These are phyloP conservation scores for Ophioceras dolichostomum DNA, from an alignment of 2,329 filamentous ascomycete species.

Conservation along the genomic window DNA sequence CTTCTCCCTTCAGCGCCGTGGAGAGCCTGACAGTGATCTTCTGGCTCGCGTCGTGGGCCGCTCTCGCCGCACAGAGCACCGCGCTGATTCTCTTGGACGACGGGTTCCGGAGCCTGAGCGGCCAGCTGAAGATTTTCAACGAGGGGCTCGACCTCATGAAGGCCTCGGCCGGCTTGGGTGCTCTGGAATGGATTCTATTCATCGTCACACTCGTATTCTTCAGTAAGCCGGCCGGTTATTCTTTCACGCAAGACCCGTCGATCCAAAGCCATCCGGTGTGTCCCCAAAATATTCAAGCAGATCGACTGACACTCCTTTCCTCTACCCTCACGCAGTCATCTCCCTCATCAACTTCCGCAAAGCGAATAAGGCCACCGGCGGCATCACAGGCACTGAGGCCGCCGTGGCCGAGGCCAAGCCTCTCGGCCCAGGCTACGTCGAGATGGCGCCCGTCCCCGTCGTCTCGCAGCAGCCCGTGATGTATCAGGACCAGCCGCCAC, in stretches of 20 bases:
- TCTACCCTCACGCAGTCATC: not conserved
- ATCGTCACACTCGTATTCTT: constrained; percentile 7
- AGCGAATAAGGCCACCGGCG: not conserved
- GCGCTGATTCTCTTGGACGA: not conserved
- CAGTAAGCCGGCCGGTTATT: constrained; percentile 3
- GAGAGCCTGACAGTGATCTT: constrained; percentile 9
- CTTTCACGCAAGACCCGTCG: too few relatives aligned
- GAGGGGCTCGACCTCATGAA: constrained; percentile 9
- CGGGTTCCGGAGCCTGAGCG: not conserved
- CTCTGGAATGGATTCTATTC: constrained; percentile 10
- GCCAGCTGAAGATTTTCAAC: not conserved
- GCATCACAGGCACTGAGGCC: not conserved
- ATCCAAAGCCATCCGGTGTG: not conserved
- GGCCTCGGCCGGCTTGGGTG: constrained; percentile 9
- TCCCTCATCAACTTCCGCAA: constrained; percentile 1
- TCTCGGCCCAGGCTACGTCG: not conserved
- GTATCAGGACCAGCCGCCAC: not conserved
- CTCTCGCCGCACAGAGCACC: constrained; percentile 8
- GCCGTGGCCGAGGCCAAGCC: constrained; percentile 1
- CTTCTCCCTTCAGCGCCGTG: constrained; percentile 4
- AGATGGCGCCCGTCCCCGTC: not conserved
- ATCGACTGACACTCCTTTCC: not conserved
- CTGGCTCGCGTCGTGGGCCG: constrained; percentile 10
- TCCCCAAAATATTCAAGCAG: not conserved
- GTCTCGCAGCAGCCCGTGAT: not conserved